Conservation (phyloP, 257 asterid genomes). For the Gynochthodes officinalis region DNA sequence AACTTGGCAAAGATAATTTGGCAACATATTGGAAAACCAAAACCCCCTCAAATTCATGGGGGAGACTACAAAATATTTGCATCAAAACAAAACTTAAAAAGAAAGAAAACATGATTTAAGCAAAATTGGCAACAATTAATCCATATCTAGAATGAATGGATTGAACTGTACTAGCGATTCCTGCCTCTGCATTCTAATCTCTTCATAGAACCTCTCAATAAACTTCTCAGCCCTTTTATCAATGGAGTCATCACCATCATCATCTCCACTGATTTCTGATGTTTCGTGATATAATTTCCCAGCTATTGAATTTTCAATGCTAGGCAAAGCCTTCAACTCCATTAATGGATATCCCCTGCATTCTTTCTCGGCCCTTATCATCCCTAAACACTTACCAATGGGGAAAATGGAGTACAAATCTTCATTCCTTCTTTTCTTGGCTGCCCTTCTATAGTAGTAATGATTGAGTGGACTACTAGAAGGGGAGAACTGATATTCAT, state of each 20-base stretch:
- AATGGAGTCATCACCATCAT: conserved; percentile 40
- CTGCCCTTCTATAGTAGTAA: conserved; percentile 20
- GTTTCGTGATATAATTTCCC: conserved; percentile 18
- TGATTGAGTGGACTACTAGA: conserved; percentile 47
- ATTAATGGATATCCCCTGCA: conserved; percentile 15
- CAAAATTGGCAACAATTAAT: conserved; percentile 3
- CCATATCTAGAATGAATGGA: conserved; percentile 7
- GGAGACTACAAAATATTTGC: too few relatives aligned
- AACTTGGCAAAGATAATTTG: neutral
- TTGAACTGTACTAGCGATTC: conserved; percentile 20
- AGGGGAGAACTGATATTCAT: conserved; percentile 67
- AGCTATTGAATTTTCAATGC: conserved; percentile 8
- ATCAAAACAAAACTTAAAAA: too few relatives aligned
- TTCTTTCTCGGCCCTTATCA: conserved; percentile 10
- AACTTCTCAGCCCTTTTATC: conserved; percentile 82
- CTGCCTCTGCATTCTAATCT: conserved; percentile 62
- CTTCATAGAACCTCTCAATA: conserved; percentile 68
- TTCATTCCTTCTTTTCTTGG: conserved; percentile 26
- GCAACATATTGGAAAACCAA: too few relatives aligned
- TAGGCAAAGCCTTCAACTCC: conserved; percentile 23
- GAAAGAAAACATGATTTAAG: neutral
- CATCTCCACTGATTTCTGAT: conserved; percentile 26
- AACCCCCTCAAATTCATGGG: too few relatives aligned
- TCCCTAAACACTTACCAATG: conserved; percentile 41
- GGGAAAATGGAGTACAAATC: conserved; percentile 31